Conservation (phyloP, 768 basidiomycete genomes). For the Mycena capillaripes region DNA sequence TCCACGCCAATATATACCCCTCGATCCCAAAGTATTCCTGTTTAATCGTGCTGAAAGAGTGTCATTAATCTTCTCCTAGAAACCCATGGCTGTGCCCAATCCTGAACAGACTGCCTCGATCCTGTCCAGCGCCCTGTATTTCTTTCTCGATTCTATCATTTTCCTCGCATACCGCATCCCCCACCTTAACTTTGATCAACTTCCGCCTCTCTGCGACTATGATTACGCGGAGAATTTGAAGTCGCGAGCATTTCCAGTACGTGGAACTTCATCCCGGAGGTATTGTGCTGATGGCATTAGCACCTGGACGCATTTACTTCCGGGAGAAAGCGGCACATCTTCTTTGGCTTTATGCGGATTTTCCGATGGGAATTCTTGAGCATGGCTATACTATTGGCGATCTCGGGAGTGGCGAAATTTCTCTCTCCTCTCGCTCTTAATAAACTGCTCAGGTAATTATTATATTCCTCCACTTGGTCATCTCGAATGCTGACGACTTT, state of each 20-base stretch:
- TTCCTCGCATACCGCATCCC: slow-evolving; percentile 55
- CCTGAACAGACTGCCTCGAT: slow-evolving; percentile 66
- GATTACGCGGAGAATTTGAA: slow-evolving; percentile 52
- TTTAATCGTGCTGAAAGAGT: not conserved
- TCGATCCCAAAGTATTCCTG: slow-evolving; percentile 57
- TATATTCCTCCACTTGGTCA: not conserved
- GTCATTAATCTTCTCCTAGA: slow-evolving; percentile 35
- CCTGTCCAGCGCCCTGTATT: slow-evolving; percentile 58
- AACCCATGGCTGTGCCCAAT: slow-evolving; percentile 42
- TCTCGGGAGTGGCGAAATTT: slow-evolving; percentile 45
- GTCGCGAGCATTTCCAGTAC: slow-evolving; percentile 46
- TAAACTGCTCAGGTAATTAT: slow-evolving; percentile 50
- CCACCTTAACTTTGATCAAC: slow-evolving; percentile 63
- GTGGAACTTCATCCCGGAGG: not conserved
- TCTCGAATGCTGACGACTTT: not conserved
- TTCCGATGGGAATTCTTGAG: slow-evolving; percentile 45
- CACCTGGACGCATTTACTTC: slow-evolving; percentile 17
- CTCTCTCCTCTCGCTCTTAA: slow-evolving; percentile 57
- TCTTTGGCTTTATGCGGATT: slow-evolving; percentile 58
- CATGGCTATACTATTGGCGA: slow-evolving; percentile 44
- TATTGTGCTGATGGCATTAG: not conserved
- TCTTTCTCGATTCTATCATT: slow-evolving; percentile 69
- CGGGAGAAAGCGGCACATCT: slow-evolving; percentile 31
- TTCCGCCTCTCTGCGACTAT: slow-evolving; percentile 75
- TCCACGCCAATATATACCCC: slow-evolving; percentile 67